Percentiles rank a stretch among this genome's conserved stretches.
These are phyloP conservation scores for Cercospora janseana DNA, from an alignment of 2,329 filamentous ascomycete genomes.

Conservation along the genomic window DNA sequence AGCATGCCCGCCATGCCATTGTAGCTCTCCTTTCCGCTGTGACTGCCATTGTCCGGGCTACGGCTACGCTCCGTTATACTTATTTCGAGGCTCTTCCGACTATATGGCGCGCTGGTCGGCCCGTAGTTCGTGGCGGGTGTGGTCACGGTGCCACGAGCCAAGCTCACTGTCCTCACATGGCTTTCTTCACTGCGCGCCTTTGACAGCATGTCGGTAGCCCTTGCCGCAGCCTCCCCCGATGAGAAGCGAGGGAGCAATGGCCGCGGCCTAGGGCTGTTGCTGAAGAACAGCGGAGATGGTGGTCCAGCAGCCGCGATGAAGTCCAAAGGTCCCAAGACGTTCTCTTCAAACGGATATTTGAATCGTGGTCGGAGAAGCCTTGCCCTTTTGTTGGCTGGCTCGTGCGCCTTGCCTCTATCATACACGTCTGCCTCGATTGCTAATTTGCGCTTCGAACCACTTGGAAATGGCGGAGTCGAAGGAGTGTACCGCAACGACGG, in stretches of 20 bases:
- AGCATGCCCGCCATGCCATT: slow-evolving; percentile 48
- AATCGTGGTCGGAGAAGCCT: slow-evolving; percentile 24
- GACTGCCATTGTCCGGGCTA: slow-evolving; percentile 29
- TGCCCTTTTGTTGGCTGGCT: slow-evolving; percentile 24
- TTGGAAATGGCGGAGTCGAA: slow-evolving; percentile 9
- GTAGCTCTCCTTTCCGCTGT: slow-evolving; percentile 20
- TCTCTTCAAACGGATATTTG: slow-evolving; percentile 28
- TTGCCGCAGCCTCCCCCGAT: slow-evolving; percentile 58
- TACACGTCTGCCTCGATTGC: slow-evolving; percentile 1
- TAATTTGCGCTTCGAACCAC: slow-evolving; percentile 23
- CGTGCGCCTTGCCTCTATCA: slow-evolving; percentile 15
- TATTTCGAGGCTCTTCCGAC: slow-evolving; percentile 40
- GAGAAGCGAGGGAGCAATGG: slow-evolving; percentile 56
- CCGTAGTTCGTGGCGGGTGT: slow-evolving; percentile 19
- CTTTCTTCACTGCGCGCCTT: slow-evolving; percentile 51
- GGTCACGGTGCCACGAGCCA: slow-evolving; percentile 49
- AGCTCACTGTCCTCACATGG: slow-evolving; percentile 52
- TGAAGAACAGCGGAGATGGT: slow-evolving; percentile 55
- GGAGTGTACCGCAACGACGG: slow-evolving; percentile 11
- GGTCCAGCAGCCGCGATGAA: slow-evolving; percentile 30
- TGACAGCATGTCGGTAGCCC: slow-evolving; percentile 47
- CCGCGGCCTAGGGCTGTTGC: slow-evolving; percentile 44
- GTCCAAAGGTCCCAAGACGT: slow-evolving; percentile 38
- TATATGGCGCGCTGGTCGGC: slow-evolving; percentile 36
- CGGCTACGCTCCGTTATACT: slow-evolving; percentile 27